Evolutionary conservation across 257 asterid genomes (phyloP).

Genomic region (Cordia subcordata): DNA sequence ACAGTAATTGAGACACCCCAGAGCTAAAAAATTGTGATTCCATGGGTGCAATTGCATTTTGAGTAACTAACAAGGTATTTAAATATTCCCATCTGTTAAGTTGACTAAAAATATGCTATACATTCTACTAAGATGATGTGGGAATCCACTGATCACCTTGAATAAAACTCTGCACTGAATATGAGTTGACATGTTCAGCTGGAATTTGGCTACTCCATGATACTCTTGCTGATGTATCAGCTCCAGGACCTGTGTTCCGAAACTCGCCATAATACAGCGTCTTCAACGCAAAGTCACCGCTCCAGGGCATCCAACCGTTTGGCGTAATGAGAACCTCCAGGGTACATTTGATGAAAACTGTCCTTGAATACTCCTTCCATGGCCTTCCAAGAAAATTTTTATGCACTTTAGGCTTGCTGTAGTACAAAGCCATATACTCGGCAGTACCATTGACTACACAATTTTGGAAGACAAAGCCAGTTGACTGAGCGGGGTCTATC

Average conservation of each 20-base stretch:
- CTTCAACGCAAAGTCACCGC: slow-evolving; percentile 30
- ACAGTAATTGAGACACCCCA: too few species aligned
- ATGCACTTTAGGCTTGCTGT: slow-evolving; percentile 29
- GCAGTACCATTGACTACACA: slow-evolving; percentile 43
- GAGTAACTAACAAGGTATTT: too few species aligned
- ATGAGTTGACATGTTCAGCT: slow-evolving; percentile 22
- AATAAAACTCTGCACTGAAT: slow-evolving; percentile 37
- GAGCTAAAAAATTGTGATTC: too few species aligned
- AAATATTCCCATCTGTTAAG: too few species aligned
- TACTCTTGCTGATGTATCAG: slow-evolving; percentile 21
- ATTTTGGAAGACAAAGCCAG: slow-evolving; percentile 44
- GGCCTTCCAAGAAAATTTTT: slow-evolving; percentile 48
- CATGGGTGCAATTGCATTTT: too few species aligned
- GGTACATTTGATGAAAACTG: slow-evolving; percentile 28
- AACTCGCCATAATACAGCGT: slow-evolving; percentile 47
- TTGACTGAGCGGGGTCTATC: slow-evolving; percentile 41
- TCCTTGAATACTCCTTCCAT: slow-evolving; percentile 51
- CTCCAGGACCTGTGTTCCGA: slow-evolving; percentile 30
- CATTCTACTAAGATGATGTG: neutral
- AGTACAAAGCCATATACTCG: slow-evolving; percentile 33
- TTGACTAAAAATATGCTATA: too few species aligned
- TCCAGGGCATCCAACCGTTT: slow-evolving; percentile 55
- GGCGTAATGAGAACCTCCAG: slow-evolving; percentile 30
- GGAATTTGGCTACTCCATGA: slow-evolving; percentile 41
- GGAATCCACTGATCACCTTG: slow-evolving; percentile 50